Evolutionary conservation across 2,329 filamentous ascomycete genomes (phyloP).

Genomic region (Diplodia seriata): DNA sequence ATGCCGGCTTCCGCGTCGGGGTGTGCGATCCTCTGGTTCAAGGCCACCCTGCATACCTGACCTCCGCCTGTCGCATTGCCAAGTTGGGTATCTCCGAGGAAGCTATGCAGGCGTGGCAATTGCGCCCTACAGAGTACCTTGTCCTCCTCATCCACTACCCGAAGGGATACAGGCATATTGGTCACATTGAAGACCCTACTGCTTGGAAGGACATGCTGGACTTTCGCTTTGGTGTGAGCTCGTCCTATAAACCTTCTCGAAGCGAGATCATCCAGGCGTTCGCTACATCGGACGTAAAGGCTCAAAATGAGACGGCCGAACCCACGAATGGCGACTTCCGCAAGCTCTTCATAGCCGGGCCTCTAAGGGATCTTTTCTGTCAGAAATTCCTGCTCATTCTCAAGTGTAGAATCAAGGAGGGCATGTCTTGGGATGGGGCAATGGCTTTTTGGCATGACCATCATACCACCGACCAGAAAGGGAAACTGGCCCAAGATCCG

Average conservation of each 20-base stretch:
- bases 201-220: slow-evolving; percentile 45
- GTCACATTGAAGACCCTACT: slow-evolving; percentile 41
- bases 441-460: slow-evolving; percentile 55
- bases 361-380: slow-evolving; percentile 72
- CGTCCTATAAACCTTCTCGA: slow-evolving; percentile 73
- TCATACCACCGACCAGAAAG: slow-evolving; percentile 9
- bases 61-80: slow-evolving; percentile 71
- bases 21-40: slow-evolving; percentile 61
- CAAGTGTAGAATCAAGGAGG: slow-evolving; percentile 60
- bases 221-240: slow-evolving; percentile 74
- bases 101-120: slow-evolving; percentile 77
- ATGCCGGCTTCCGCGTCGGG: slow-evolving; percentile 74
- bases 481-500: slow-evolving; percentile 36
- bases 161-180: slow-evolving; percentile 66
- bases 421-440: slow-evolving; percentile 71
- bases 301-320: slow-evolving; percentile 22
- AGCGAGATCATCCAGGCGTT: slow-evolving; percentile 63
- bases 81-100: slow-evolving; percentile 78
- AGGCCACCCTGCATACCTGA: slow-evolving; percentile 61
- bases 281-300: slow-evolving; percentile 36
- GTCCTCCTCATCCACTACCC: slow-evolving; percentile 73
- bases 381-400: slow-evolving; percentile 69
- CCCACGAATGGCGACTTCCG: slow-evolving; percentile 51
- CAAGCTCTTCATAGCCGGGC: slow-evolving; percentile 73
- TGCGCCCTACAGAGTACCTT: slow-evolving; percentile 71